Base-by-base conservation (phyloP, 2,329 filamentous ascomycete species). In the Colletotrichum orbiculare region DNA sequence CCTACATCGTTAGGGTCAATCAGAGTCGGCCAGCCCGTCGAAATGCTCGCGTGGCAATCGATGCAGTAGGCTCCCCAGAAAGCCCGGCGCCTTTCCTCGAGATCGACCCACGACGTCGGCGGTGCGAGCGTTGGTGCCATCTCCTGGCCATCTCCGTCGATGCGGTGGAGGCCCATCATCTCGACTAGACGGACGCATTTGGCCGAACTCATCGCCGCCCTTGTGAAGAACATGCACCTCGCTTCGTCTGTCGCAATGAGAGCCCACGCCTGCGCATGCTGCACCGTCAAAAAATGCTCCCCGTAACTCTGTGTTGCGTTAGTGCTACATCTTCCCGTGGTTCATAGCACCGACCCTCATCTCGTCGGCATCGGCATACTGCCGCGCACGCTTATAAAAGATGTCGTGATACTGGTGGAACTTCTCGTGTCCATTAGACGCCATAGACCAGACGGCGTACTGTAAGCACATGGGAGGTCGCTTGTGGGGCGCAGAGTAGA, bases 401-500 rank as follows among this genome's bases (percentile, higher is more conserved):
- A 94, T 85, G 8, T 91, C 89, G 66, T 93, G 88, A 43, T 93
- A 86, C 8, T 81, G 79, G 8, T 85, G 82, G 72, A 96, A 96
- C 72, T 93, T 93, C 45, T 91, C 85, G 38, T 89, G 87, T 1
- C 89, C 82, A 12, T 87, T 86, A 6, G 93, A 88, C 8, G 92
- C 92, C 70, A 92, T 81, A n/a, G 89, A 87, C 93, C 94, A 97
- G 74, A 97, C 92, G 33, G 89, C 90, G 76, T 97, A 97, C 72
- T 94, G 87, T 46, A 97, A 79, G 71, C 88, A 92, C 73, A 96
- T 87, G 1, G 94, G 92, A 2, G 95, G 94, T 61, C 92, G 89
- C 82, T 90, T 87, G 62, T 91, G 85, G 1, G 92, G 89, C 3
- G 89, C 83, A 2, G 82, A 82, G 72, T 94, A 90, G 77, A 96